These are phyloP conservation scores for Grosmannia penicillata DNA, from an alignment of 2,329 filamentous ascomycete species.

Conservation along the genomic window DNA sequence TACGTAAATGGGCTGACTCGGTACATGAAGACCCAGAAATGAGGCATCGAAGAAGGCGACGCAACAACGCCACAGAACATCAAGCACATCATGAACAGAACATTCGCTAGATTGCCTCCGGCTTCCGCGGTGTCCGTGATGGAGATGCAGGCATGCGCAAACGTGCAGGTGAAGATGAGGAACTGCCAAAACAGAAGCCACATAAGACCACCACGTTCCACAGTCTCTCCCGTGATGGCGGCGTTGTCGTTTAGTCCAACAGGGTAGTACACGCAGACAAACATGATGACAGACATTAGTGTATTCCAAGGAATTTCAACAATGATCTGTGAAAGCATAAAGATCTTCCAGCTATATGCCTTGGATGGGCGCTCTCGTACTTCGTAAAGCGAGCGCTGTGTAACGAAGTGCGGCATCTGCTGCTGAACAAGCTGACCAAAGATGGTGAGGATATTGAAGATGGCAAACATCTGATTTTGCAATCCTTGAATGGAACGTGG, in stretches of 20 bases:
- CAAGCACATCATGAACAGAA: constrained; percentile 42
- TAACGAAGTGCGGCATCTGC: constrained; percentile 74
- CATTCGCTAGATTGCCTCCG: constrained; percentile 45
- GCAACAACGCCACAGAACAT: constrained; percentile 49
- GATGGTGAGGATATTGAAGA: constrained; percentile 70
- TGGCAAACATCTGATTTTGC: constrained; percentile 72
- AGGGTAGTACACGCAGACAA: constrained; percentile 67
- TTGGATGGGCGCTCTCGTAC: constrained; percentile 72
- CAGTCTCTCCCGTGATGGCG: constrained; percentile 38
- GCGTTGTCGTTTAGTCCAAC: constrained; percentile 63
- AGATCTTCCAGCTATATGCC: constrained; percentile 71
- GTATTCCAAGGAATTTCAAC: constrained; percentile 79
- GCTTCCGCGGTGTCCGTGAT: constrained; percentile 54
- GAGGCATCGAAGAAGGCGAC: constrained; percentile 38
- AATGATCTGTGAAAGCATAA: constrained; percentile 67
- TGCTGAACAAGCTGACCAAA: constrained; percentile 67
- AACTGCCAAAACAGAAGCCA: constrained; percentile 69
- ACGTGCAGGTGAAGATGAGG: constrained; percentile 55
- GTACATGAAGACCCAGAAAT: constrained; percentile 75
- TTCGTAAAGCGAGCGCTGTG: constrained; percentile 67
- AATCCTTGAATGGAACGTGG: constrained; percentile 59
- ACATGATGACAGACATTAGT: constrained; percentile 50
- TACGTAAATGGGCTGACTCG: constrained; percentile 72
- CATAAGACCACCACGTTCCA: constrained; percentile 60
- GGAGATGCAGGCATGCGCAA: constrained; percentile 58